phyloP scores from a whole-genome alignment of 208 protist species.

The Trypanosomatidae sp. region DNA sequence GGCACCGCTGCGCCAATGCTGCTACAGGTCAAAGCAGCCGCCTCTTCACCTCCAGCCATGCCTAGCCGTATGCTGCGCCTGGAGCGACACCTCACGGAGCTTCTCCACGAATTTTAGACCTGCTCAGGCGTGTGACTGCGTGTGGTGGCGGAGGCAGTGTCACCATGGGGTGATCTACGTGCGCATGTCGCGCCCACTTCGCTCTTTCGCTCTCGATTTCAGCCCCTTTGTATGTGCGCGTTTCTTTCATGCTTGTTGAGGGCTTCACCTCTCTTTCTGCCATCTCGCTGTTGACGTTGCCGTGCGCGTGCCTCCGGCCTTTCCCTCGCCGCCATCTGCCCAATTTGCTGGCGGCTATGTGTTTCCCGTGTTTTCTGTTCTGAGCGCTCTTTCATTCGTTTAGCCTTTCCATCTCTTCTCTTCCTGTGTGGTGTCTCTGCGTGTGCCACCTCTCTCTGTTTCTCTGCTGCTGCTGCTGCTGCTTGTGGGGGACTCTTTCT shows the following conservation, averaged over 20 bases:
- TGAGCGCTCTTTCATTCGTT: not conserved
- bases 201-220: not conserved
- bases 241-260: not conserved
- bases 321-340: not conserved
- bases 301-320: not conserved
- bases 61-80: conserved; percentile 20
- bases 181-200: not conserved
- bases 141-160: not conserved
- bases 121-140: not conserved
- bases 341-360: not conserved
- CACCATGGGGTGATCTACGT: not conserved
- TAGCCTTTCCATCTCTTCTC: not conserved
- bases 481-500: not conserved
- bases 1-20: not conserved
- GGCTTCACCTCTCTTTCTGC: not conserved
- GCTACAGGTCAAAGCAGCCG: conserved; percentile 3
- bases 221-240: not conserved
- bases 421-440: not conserved
- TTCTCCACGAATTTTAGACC: conserved; percentile 4
- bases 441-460: not conserved
- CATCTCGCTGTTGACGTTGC: not conserved
- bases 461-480: not conserved
- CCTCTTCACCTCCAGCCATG: not conserved
- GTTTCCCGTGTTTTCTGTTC: not conserved
- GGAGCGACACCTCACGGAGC: conserved; percentile 13